Conservation (phyloP, 1,139 yeast species). For the Wickerhamiella pararugosa region DNA sequence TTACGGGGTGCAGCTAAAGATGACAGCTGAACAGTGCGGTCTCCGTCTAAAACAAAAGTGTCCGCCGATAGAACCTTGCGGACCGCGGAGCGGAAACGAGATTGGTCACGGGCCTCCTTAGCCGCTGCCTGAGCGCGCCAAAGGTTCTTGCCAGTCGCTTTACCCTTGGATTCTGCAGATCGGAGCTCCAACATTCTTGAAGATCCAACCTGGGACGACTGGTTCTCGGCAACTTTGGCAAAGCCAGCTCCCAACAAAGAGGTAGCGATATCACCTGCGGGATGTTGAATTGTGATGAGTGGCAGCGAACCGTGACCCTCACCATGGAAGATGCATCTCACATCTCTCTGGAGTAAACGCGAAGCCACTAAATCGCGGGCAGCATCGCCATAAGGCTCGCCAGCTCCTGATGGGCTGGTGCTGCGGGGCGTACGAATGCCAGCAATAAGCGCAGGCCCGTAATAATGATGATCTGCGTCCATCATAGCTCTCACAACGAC, state of each 20-base stretch:
- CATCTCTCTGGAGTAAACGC: slow-evolving; percentile 50
- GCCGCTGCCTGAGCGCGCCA: slow-evolving; percentile 27
- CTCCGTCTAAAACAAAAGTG: slow-evolving; percentile 35
- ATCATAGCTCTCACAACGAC: slow-evolving; percentile 41
- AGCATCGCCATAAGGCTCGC: slow-evolving; percentile 44
- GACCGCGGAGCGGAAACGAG: slow-evolving; percentile 38
- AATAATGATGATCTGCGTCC: slow-evolving; percentile 28
- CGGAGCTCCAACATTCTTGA: slow-evolving; percentile 46
- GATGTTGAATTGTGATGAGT: slow-evolving; percentile 36
- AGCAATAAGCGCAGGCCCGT: slow-evolving; percentile 50
- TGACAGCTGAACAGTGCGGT: slow-evolving; percentile 49
- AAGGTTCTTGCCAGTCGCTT: slow-evolving; percentile 42
- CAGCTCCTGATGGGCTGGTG: slow-evolving; percentile 29
- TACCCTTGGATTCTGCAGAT: slow-evolving; percentile 55
- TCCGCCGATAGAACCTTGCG: slow-evolving; percentile 55
- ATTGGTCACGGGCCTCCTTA: slow-evolving; percentile 26
- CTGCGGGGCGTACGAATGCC: slow-evolving; percentile 65
- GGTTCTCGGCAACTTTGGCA: slow-evolving; percentile 74
- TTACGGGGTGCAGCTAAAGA: slow-evolving; percentile 62
- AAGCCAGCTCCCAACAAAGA: slow-evolving; percentile 53
- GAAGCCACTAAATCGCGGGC: slow-evolving; percentile 54
- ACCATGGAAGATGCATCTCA: slow-evolving; percentile 45
- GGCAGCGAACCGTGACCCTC: slow-evolving; percentile 35
- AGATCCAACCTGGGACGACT: slow-evolving; percentile 56
- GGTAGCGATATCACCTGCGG: slow-evolving; percentile 66